A percentile compares a stretch with the other conserved stretches of the same genome.
Conservation (phyloP, 2,329 filamentous ascomycete species). For the Talaromyces sp. region DNA sequence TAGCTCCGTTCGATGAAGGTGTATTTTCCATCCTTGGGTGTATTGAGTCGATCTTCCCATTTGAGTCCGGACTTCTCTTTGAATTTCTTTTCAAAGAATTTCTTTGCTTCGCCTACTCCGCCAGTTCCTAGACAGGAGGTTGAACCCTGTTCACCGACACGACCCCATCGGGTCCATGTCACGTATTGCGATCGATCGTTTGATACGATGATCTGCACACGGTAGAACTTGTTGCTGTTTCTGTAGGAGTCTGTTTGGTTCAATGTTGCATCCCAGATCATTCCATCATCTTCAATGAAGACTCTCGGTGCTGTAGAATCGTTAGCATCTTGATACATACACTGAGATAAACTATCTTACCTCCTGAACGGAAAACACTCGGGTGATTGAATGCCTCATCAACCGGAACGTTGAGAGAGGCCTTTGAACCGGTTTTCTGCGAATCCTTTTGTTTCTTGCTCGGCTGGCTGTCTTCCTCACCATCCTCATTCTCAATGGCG, state of each 20-base stretch:
- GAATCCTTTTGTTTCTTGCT: slow-evolving; percentile 48
- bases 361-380: not conserved
- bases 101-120: slow-evolving; percentile 43
- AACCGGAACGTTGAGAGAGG: slow-evolving; percentile 47
- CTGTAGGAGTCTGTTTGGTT: slow-evolving; percentile 73
- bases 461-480: slow-evolving; percentile 8
- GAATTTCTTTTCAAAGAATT: slow-evolving; percentile 59
- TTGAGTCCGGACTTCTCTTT: slow-evolving; percentile 57
- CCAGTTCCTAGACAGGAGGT: slow-evolving; percentile 44
- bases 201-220: slow-evolving; percentile 63
- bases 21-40: slow-evolving; percentile 65
- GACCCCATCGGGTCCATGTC: slow-evolving; percentile 79
- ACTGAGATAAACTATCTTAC: not conserved
- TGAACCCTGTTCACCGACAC: slow-evolving; percentile 64
- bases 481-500: slow-evolving; percentile 10
- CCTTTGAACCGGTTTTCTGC: slow-evolving; percentile 47
- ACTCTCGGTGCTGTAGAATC: slow-evolving; percentile 46
- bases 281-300: slow-evolving; percentile 65
- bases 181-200: slow-evolving; percentile 44
- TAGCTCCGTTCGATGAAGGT: slow-evolving; percentile 81
- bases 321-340: no score
- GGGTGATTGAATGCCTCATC: slow-evolving; percentile 44
- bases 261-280: slow-evolving; percentile 77
- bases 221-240: slow-evolving; percentile 86
- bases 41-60: slow-evolving; percentile 52